A percentile compares a stretch with the other conserved stretches of the same genome.
These are phyloP conservation scores for Colletotrichum theobromicola DNA, from an alignment of 2,329 filamentous ascomycete genomes.

Conservation along the genomic window DNA sequence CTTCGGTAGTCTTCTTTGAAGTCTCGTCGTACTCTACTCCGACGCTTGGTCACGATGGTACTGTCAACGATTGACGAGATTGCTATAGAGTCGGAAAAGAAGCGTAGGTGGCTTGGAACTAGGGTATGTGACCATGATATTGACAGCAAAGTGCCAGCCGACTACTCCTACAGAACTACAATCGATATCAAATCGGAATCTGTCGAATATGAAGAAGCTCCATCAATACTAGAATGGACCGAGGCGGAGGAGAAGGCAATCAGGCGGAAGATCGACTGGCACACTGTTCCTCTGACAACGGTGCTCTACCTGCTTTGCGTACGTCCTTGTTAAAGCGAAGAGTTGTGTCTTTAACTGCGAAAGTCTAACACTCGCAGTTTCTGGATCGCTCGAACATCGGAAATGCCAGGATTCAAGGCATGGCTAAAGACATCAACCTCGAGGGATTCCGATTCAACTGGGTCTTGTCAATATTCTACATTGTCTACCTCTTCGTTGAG, in stretches of 20 bases:
- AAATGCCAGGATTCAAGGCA: constrained; percentile 61
- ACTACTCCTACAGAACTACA: background rate
- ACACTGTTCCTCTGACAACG: constrained; percentile 57
- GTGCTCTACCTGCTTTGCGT: constrained; percentile 60
- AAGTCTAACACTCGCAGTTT: constrained; percentile 23
- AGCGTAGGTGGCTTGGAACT: background rate
- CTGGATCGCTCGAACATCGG: constrained; percentile 48
- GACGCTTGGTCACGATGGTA: background rate
- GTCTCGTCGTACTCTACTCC: background rate
- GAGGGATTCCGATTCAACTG: constrained; percentile 59
- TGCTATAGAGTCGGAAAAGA: background rate
- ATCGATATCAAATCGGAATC: background rate
- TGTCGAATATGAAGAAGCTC: background rate
- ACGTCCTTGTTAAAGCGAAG: constrained; percentile 25
- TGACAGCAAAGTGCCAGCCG: background rate
- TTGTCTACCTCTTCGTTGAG: constrained; percentile 60
- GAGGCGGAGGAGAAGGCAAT: constrained; percentile 53
- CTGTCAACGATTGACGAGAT: background rate
- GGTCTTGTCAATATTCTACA: constrained; percentile 63
- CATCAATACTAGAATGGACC: constrained; percentile 42
- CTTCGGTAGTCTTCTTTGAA: background rate
- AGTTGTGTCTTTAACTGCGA: background rate
- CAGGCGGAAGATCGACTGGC: constrained; percentile 57
- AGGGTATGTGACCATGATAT: background rate
- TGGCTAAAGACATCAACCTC: constrained; percentile 53